Conservation (phyloP, 495 filamentous ascomycete genomes). For the Umbilicaria muhlenbergii region DNA sequence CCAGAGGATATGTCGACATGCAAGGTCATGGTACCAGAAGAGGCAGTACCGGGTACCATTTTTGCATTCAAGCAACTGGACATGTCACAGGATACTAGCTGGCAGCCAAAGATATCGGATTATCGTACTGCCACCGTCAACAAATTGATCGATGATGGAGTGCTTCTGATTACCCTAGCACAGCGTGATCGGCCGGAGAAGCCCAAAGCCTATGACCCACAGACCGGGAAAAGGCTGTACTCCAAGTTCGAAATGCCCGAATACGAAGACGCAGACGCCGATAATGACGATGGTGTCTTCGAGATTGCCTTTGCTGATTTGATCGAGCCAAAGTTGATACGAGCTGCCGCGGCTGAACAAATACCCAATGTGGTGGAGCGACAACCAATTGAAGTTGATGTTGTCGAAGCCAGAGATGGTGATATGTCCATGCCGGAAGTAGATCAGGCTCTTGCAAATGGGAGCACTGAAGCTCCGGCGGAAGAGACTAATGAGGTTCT, state of each 20-base stretch:
- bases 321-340: slow-evolving; percentile 45
- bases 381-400: background rate
- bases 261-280: slow-evolving; percentile 32
- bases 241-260: slow-evolving; percentile 54
- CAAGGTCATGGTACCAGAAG: slow-evolving; percentile 32
- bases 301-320: slow-evolving; percentile 39
- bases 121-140: slow-evolving; percentile 52
- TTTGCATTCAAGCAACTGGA: slow-evolving; percentile 68
- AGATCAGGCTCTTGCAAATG: too few species aligned
- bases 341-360: slow-evolving; percentile 10
- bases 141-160: slow-evolving; percentile 28
- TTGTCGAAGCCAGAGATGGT: too few species aligned
- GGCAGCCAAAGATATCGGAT: slow-evolving; percentile 56
- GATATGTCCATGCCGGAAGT: too few species aligned
- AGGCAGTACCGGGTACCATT: slow-evolving; percentile 45
- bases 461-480: too few species aligned
- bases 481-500: too few species aligned
- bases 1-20: slow-evolving; percentile 46
- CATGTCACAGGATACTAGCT: slow-evolving; percentile 58
- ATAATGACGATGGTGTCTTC: slow-evolving; percentile 36
- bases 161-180: slow-evolving; percentile 48
- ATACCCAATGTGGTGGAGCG: slow-evolving; percentile 4
- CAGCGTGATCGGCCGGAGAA: slow-evolving; percentile 44
- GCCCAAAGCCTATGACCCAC: slow-evolving; percentile 30
- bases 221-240: slow-evolving; percentile 43